A percentile compares a stretch with the other conserved stretches of the same genome.
Evolutionary conservation across 1,139 yeast genomes (phyloP).

Genomic region (Debaryomyces coudertii): DNA sequence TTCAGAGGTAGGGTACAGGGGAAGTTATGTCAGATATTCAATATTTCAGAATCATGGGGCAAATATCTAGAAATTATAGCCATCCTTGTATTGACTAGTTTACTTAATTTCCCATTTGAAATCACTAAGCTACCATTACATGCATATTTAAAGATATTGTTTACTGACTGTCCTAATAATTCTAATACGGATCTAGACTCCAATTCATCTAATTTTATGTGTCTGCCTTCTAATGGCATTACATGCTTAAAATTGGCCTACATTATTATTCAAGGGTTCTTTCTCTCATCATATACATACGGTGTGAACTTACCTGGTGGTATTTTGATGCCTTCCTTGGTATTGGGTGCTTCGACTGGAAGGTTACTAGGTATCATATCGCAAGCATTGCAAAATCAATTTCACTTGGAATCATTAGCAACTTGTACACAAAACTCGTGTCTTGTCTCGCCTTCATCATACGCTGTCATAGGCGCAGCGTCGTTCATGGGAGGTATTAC

Average conservation of each 20-base stretch:
- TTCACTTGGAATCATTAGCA: constrained; percentile 42
- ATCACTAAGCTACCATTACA: constrained; percentile 60
- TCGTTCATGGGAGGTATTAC: constrained; percentile 61
- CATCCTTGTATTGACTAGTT: constrained; percentile 53
- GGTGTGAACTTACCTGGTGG: constrained; percentile 78
- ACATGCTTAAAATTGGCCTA: constrained; percentile 43
- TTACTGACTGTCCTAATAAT: constrained; percentile 60
- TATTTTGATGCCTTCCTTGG: constrained; percentile 69
- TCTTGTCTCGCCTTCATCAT: constrained; percentile 59
- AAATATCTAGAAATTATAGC: constrained; percentile 50
- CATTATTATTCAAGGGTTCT: constrained; percentile 56
- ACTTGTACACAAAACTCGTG: constrained; percentile 57
- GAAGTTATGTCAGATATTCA: constrained; percentile 21
- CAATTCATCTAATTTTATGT: constrained; percentile 37
- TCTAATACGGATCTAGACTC: constrained; percentile 21
- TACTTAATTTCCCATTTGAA: constrained; percentile 57
- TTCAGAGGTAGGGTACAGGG: constrained; percentile 25
- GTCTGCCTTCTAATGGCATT: constrained; percentile 31
- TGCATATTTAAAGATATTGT: constrained; percentile 58
- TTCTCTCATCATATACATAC: constrained; percentile 63
- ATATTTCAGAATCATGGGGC: constrained; percentile 22
- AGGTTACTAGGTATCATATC: constrained; percentile 66
- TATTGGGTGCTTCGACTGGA: constrained; percentile 72
- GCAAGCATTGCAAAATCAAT: constrained; percentile 49
- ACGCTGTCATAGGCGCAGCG: constrained; percentile 65